Evolutionary conservation across 768 basidiomycete genomes (phyloP).

Genomic region (Mycena crocata): DNA sequence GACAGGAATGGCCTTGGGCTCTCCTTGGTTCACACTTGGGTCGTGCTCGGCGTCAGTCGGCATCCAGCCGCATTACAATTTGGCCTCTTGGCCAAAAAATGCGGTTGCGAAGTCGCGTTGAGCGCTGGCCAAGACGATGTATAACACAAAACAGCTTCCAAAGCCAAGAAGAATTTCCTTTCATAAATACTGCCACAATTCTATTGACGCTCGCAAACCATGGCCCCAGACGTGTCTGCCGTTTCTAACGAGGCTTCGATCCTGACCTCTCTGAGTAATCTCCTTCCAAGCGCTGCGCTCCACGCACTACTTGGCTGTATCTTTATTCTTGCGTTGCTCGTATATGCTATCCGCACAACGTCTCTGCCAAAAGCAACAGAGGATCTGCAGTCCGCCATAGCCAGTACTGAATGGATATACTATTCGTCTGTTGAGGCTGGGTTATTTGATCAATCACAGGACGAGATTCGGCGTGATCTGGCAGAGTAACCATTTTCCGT

Average conservation of each 20-base stretch:
- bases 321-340: neutral
- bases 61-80: too few relatives aligned
- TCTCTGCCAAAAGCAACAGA: conserved; percentile 1
- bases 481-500: neutral
- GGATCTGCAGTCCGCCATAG: neutral
- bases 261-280: conserved; percentile 4
- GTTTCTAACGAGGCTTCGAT: conserved; percentile 22
- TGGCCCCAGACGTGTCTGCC: conserved; percentile 5
- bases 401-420: conserved; percentile 9
- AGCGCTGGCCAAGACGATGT: neutral
- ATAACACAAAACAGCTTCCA: neutral
- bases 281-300: conserved; percentile 3
- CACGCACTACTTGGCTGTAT: neutral
- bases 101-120: too few relatives aligned
- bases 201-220: neutral
- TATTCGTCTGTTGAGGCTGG: conserved; percentile 1
- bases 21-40: too few relatives aligned
- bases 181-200: too few relatives aligned
- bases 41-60: too few relatives aligned
- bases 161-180: neutral
- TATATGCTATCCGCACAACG: neutral
- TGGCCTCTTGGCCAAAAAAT: too few relatives aligned
- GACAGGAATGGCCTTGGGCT: too few relatives aligned
- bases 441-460: neutral
- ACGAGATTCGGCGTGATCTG: neutral